Evolutionary conservation across 1,284 basidiomycete species (phyloP), one percentile per base, ranked within the genome.

Genomic region (Phylloporus gajari): DNA sequence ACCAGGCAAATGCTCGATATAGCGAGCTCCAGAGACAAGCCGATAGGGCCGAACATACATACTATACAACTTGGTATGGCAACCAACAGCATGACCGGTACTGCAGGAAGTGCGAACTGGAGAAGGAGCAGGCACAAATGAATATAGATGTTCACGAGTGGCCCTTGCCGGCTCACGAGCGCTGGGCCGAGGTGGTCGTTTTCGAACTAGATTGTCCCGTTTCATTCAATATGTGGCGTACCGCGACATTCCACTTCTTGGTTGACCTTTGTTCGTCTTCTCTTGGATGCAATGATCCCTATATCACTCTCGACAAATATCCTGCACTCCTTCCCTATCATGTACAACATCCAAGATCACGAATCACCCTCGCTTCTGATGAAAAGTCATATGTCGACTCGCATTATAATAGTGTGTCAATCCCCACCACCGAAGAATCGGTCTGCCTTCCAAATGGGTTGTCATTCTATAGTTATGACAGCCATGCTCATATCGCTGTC

Each of bases 171-270:
- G 53, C 70, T 0, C 48, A 81, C 0, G 15, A 51, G 1, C n/a
- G 48, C 60, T 0, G 48, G 2, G 83, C 82, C 0, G 75, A 83
- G 66, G 73, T 72, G 0, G 80, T 83, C 0, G 80, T 89, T 0
- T 89, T 90, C 67, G 88, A 90, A 70, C 73, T 89, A 2, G 66
- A 74, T 5, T 82, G 82, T 58, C 89, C 89, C 0, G 35, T 72
- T 0, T 71, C 75, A 1, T 87, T 88, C 71, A 72, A 78, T 8
- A 77, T 82, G 40, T 90, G 89, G 89, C 80, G 89, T 25, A 76
- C 75, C 2, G 77, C 75, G 3, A 88, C 87, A 0, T 85, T 84
- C 65, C 65, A 74, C 9, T 74, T 90, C 59, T 78, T 86, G 21
- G 73, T 77, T 38, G 82, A 84, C 53, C 68, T 84, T 5, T 83